Percentiles rank a stretch among this genome's conserved stretches.
Evolutionary conservation across 2,329 filamentous ascomycete species (phyloP).

Genomic region (Metarhizium guizhouense): DNA sequence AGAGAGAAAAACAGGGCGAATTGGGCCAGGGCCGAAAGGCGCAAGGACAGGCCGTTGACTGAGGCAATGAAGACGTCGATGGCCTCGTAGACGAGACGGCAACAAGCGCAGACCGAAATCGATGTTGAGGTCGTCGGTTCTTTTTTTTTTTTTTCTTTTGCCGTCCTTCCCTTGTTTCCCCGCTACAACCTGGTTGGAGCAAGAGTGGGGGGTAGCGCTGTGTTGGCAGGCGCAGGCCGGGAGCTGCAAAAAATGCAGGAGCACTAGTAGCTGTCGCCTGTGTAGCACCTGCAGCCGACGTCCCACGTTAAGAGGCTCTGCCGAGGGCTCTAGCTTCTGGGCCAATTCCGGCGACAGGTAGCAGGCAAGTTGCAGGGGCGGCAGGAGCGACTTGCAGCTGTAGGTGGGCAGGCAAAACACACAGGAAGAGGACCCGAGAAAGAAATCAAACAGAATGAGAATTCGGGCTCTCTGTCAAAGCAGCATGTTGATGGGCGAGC

Average conservation of each 20-base stretch:
- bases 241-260: neutral
- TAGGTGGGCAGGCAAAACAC: neutral
- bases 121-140: neutral
- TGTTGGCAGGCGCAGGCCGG: neutral
- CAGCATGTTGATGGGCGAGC: constrained; percentile 1
- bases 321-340: constrained; percentile 4
- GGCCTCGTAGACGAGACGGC: constrained; percentile 2
- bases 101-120: constrained; percentile 1
- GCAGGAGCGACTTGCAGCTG: neutral
- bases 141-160: constrained; percentile 7
- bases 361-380: neutral
- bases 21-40: neutral
- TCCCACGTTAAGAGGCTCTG: constrained; percentile 9
- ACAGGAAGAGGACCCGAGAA: neutral
- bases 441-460: neutral
- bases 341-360: constrained; percentile 6
- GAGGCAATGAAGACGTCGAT: neutral
- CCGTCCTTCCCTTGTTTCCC: neutral
- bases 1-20: neutral
- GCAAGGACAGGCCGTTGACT: neutral
- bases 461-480: neutral
- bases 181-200: constrained; percentile 3
- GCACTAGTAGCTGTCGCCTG: too few species aligned
- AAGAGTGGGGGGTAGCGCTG: constrained; percentile 4
- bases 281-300: constrained; percentile 6